Conservation (phyloP, 225 moss, liverwort and hornwort genomes). For the Polytrichum formosum region DNA sequence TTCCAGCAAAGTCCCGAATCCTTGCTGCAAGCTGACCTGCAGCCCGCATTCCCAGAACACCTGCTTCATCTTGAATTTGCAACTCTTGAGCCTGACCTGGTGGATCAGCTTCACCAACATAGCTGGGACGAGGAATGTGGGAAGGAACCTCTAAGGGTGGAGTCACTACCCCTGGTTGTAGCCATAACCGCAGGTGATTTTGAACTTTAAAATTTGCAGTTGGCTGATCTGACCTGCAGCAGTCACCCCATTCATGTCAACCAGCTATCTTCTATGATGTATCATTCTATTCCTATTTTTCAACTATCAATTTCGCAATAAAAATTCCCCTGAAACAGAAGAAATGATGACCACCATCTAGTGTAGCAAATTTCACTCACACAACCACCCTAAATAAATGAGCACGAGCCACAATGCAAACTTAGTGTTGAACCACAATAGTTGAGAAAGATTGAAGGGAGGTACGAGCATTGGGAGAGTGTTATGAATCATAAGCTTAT, state of each 20-base stretch:
- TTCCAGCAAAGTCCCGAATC: constrained; percentile 75
- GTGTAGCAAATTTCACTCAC: background rate
- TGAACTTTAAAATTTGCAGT: constrained; percentile 18
- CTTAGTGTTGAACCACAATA: background rate
- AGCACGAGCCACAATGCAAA: background rate
- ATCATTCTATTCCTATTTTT: background rate
- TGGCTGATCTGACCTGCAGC: constrained; percentile 57
- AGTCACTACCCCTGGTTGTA: constrained; percentile 61
- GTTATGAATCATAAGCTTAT: background rate
- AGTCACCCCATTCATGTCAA: constrained; percentile 6
- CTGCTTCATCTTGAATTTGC: constrained; percentile 75
- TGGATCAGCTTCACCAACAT: constrained; percentile 48
- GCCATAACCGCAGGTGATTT: constrained; percentile 46
- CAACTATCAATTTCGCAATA: background rate
- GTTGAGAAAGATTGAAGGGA: background rate
- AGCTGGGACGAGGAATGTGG: constrained; percentile 65
- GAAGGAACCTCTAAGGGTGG: constrained; percentile 65
- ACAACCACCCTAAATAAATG: background rate
- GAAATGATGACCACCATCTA: background rate
- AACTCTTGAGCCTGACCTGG: constrained; percentile 55
- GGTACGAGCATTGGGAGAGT: no score
- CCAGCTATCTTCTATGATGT: background rate
- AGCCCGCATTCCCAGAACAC: constrained; percentile 70
- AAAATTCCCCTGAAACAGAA: background rate
- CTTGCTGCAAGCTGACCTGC: constrained; percentile 73